Conservation (phyloP, 768 basidiomycete genomes). For the Collybiopsis confluens region DNA sequence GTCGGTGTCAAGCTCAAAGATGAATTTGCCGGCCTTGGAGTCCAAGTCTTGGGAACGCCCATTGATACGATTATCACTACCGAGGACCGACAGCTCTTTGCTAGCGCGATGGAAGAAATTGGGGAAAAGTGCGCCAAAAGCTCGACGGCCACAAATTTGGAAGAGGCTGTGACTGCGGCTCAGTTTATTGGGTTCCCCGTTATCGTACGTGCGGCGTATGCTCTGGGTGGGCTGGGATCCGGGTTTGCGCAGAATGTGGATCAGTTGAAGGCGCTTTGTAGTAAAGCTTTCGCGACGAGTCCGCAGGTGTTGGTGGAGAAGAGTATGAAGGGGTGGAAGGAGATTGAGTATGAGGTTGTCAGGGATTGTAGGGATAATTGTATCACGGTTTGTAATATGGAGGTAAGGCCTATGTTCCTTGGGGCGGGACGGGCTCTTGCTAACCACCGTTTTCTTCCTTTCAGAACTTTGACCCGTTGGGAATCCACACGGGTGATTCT, state of each 20-base stretch:
- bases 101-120: conserved; percentile 90
- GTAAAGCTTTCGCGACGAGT: conserved; percentile 94
- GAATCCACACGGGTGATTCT: conserved; percentile 98
- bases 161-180: conserved; percentile 84
- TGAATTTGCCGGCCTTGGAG: conserved; percentile 86
- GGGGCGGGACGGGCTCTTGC: neutral
- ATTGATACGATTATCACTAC: conserved; percentile 97
- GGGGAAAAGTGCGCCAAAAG: conserved; percentile 95
- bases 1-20: conserved; percentile 98
- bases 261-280: conserved; percentile 82
- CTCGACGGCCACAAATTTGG: conserved; percentile 76
- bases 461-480: conserved; percentile 98
- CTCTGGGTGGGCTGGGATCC: conserved; percentile 90
- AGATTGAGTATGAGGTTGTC: conserved; percentile 98
- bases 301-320: conserved; percentile 98
- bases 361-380: conserved; percentile 97
- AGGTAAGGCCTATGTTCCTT: conserved; percentile 70
- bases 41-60: conserved; percentile 92
- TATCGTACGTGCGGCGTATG: conserved; percentile 95
- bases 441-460: conserved; percentile 1
- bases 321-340: conserved; percentile 99
- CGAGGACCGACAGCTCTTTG: conserved; percentile 94
- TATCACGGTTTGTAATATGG: conserved; percentile 99
- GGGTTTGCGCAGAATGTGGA: conserved; percentile 93
- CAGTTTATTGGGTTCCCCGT: conserved; percentile 86